Evolutionary conservation across 1,284 basidiomycete genomes (phyloP), one percentile per base, ranked within the genome.

Genomic region (Thecaphora frezii): DNA sequence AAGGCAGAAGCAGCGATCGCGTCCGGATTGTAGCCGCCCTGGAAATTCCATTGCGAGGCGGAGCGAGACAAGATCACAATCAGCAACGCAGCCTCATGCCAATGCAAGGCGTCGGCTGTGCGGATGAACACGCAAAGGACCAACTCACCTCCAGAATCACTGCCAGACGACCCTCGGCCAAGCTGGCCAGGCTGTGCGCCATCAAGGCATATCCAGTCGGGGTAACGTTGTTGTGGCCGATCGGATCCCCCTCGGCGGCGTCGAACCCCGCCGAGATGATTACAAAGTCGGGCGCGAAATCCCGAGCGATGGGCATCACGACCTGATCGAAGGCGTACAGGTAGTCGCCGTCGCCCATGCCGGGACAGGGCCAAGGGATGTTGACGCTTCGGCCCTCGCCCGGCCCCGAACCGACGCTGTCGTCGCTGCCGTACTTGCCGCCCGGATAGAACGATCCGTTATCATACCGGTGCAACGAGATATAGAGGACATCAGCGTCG

Each of bases 221-320:
- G 1, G 90, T 86, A 54, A 99, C 93, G 63, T 87, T 83, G 76
- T 93, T 97, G 80, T 87, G 87, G 23, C 96, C 96, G 5, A 99
- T 85, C 43, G 87, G 85, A 76, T 99, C 96, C 1, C 93, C 93
- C 26, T 86, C 85, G 0, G 96, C 96, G 5, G 96, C 94, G 76
- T 99, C 96, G 73, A 97, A 99, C 2, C 96, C 96, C 19, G 96
- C 92, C 16, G 93, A 97, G 71, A 99, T 91, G 66, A 98, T 93
- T 25, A 99, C 92, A 13, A 98, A 83, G 61, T 99, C 93, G 0
- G 96, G 96, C 0, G 87, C 86, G 79, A 97, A 99, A 80, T 98
- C 94, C 80, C 91, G 86, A 0, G 92, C 93, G 62, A 98, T 94
- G 0, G 96, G 96, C 90, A 99, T 93, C 44, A 98, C 85, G 44